Conservation (phyloP, 345 rosid genomes). For the Gossypium bickii region DNA sequence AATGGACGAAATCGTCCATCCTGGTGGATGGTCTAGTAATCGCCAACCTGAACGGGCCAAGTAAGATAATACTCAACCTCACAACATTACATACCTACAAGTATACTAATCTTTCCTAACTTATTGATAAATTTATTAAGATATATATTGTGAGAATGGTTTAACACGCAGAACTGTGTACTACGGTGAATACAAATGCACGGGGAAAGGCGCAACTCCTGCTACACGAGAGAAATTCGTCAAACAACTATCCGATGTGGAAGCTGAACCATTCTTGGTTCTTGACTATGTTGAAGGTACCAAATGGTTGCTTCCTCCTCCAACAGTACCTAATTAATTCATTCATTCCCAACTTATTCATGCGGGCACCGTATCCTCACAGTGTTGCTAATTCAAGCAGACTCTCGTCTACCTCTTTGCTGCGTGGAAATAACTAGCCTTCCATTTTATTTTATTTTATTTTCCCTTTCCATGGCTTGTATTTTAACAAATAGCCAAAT, state of each 20-base stretch:
- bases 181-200: constrained; percentile 54
- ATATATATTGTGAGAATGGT: background rate
- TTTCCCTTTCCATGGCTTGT: no score
- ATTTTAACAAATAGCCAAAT: no score
- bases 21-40: constrained; percentile 39
- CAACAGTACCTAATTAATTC: no score
- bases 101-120: no score
- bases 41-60: constrained; percentile 22
- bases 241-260: background rate
- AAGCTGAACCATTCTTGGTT: constrained; percentile 33
- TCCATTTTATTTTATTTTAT: no score
- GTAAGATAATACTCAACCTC: constrained; percentile 16
- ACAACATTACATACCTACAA: no score
- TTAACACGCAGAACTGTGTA: constrained; percentile 29
- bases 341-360: no score
- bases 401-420: background rate
- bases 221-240: no score
- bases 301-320: constrained; percentile 66
- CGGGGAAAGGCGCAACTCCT: constrained; percentile 38
- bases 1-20: no score
- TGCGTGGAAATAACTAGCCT: no score
- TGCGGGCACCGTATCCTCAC: fast-evolving
- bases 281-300: constrained; percentile 46
- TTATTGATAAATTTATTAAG: no score
- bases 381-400: no score